These are phyloP conservation scores for Platanthera zijinensis DNA, from an alignment of 106 monocot species.

Conservation along the genomic window DNA sequence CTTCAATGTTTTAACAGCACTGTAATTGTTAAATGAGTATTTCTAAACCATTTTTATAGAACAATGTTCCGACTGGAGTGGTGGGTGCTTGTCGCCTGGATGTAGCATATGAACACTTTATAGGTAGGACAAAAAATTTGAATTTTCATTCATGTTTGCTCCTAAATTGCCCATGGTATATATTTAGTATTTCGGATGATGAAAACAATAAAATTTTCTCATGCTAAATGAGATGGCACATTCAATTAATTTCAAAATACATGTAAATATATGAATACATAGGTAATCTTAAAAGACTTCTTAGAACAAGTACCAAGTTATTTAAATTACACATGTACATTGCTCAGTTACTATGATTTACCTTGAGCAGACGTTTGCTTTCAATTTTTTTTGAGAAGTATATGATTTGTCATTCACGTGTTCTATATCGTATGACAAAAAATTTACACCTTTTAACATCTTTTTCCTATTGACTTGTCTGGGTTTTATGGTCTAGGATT, in stretches of 20 bases:
- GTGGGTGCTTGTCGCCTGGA: slow-evolving; percentile 97
- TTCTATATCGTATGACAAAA: too few species aligned
- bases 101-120: slow-evolving; percentile 87
- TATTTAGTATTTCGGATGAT: not conserved
- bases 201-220: not conserved
- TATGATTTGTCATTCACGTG: not conserved
- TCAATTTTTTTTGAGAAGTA: not conserved
- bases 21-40: not conserved
- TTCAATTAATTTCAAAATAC: not conserved
- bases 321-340: too few species aligned
- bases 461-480: too few species aligned
- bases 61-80: slow-evolving; percentile 81
- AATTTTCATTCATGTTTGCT: not conserved
- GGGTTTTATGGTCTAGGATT: too few species aligned
- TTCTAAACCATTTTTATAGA: not conserved
- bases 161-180: not conserved
- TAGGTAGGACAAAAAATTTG: slow-evolving; percentile 32
- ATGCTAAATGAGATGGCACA: not conserved
- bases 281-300: not conserved
- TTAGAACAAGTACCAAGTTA: not conserved
- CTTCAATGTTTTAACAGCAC: not conserved
- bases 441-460: too few species aligned
- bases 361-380: not conserved
- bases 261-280: too few species aligned
- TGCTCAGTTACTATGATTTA: too few species aligned